Percentiles rank a stretch among this genome's conserved stretches.
These are phyloP conservation scores for Linderniella brevidens DNA, from an alignment of 257 asterid genomes.

Conservation along the genomic window DNA sequence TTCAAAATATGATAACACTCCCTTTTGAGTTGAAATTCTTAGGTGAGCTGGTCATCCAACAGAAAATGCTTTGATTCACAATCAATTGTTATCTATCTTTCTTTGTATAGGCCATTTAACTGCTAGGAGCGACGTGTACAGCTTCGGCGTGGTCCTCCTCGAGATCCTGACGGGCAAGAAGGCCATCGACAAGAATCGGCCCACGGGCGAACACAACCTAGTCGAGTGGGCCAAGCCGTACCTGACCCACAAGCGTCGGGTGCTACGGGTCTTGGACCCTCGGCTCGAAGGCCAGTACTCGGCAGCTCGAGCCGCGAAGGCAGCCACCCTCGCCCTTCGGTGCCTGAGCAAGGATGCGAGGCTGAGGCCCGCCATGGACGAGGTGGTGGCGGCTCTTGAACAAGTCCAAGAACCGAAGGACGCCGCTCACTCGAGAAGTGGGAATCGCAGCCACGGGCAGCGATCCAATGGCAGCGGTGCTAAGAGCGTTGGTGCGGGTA, in stretches of 20 bases:
- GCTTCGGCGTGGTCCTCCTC: slow-evolving; percentile 63
- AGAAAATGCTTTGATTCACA: no score
- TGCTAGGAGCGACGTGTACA: slow-evolving; percentile 53
- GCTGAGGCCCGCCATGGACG: slow-evolving; percentile 36
- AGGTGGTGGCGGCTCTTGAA: slow-evolving; percentile 42
- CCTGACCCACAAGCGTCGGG: slow-evolving; percentile 36
- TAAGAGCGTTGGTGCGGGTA: not conserved
- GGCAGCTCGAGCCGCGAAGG: slow-evolving; percentile 20
- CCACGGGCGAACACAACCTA: slow-evolving; percentile 51
- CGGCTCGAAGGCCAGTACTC: slow-evolving; percentile 54
- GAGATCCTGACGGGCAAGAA: slow-evolving; percentile 55
- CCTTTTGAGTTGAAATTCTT: no score
- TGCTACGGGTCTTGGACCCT: slow-evolving; percentile 35
- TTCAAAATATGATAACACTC: no score
- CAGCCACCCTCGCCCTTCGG: slow-evolving; percentile 36
- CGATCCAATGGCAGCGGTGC: no score
- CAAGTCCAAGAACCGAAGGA: slow-evolving; percentile 26
- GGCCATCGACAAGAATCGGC: slow-evolving; percentile 51
- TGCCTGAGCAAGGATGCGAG: slow-evolving; percentile 39
- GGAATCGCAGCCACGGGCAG: not conserved
- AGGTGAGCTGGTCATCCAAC: no score
- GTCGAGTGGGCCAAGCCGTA: slow-evolving; percentile 58
- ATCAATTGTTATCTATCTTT: no score
- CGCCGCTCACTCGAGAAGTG: slow-evolving; percentile 23
- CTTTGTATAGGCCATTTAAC: slow-evolving; percentile 38